A percentile compares a stretch with the other conserved stretches of the same genome.
Evolutionary conservation across 2,329 filamentous ascomycete genomes (phyloP).

Genomic region (Neopestalotiopsis clavispora): DNA sequence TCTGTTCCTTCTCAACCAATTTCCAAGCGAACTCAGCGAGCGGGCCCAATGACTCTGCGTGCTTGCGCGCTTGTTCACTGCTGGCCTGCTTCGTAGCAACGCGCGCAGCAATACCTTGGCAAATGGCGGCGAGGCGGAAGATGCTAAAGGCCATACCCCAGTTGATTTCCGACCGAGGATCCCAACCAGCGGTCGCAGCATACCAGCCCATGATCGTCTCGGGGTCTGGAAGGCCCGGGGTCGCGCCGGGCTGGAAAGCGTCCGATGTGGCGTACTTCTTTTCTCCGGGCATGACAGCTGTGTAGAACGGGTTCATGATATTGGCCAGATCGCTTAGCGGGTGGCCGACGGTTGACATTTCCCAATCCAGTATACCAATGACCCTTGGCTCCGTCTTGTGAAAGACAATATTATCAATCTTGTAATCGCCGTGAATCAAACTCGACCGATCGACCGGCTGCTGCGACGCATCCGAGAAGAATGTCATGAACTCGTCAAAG

Average conservation of each 20-base stretch:
- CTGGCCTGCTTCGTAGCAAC: constrained; percentile 87
- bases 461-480: constrained; percentile 71
- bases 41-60: constrained; percentile 71
- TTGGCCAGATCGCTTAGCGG: constrained; percentile 91
- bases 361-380: constrained; percentile 93
- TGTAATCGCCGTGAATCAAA: constrained; percentile 94
- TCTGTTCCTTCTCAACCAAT: constrained; percentile 56
- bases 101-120: constrained; percentile 90
- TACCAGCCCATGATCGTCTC: constrained; percentile 71
- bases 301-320: constrained; percentile 62
- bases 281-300: constrained; percentile 32
- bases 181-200: constrained; percentile 70
- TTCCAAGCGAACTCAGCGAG: constrained; percentile 82
- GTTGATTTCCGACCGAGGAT: constrained; percentile 58
- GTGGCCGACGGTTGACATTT: constrained; percentile 98
- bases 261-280: constrained; percentile 33
- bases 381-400: constrained; percentile 87
- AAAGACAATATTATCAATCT: constrained; percentile 90
- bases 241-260: constrained; percentile 66
- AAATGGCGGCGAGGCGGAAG: constrained; percentile 66
- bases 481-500: constrained; percentile 78
- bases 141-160: constrained; percentile 69
- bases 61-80: constrained; percentile 77
- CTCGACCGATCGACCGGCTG: constrained; percentile 80
- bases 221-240: constrained; percentile 57